Base-by-base conservation (phyloP, 176 grass and related monocot genomes). In the Leersia perrieri region DNA sequence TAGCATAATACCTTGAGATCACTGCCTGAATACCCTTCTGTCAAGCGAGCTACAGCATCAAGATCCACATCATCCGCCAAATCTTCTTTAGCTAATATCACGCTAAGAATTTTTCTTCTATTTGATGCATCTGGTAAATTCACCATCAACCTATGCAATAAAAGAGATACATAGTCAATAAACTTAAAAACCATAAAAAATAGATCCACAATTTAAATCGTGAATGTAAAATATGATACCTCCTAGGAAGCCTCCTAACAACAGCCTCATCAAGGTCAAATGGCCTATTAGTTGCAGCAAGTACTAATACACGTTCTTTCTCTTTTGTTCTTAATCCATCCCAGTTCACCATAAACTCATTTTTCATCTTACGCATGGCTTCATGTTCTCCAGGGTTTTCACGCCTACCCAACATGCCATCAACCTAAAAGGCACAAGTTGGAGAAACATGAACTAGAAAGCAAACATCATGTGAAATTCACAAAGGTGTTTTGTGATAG, bases 261-360 rank as follows among this genome's bases (percentile, higher is more conserved):
- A 95, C 96, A 82, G 96, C 96, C 73, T 99, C 96, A 72, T 99
- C 96, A 73, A 95, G 96, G 81, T 98, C 96, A 89, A 98, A 98
- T 71, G 96, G 96, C 53, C 96, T 90, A 87, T 98, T 98, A 66
- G 96, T 98, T 34, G 96, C 96, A 66, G 92, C 92, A 86, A 98
- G 92, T 36, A 98, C 96, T 86, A 98, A 91, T 26, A 98, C 90
- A 31, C 96, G 86, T 71, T 95, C 96, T 89, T 91, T 93, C 80
- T 98, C 92, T 83, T 93, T 98, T 41, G 96, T 98, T 78, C 92
- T 88, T 49, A 98, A 68, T 71, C 96, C 96, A 53, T 98, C 96
- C 96, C 96, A 98, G 68, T 98, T 98, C 73, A 98, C 96, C 96
- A 98, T 98, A 86, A 98, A 98, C 73, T 98, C 95, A 87, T 98